Evolutionary conservation across 1,139 yeast species (phyloP).

Genomic region (Sugiyamaella japonica): DNA sequence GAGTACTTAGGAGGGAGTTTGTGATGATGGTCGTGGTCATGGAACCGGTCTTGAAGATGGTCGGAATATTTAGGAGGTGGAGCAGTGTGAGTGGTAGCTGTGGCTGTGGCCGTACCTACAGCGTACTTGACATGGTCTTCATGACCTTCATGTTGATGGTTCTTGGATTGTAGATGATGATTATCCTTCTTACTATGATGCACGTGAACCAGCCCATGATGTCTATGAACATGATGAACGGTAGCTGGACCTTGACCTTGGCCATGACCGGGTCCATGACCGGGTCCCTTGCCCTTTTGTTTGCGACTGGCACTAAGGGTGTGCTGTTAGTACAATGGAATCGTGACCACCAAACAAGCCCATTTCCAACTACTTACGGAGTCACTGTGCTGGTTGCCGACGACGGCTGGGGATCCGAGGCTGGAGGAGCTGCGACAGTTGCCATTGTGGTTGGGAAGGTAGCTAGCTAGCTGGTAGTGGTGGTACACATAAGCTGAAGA

Average conservation of each 20-base stretch:
- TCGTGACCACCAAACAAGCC: too few relatives aligned
- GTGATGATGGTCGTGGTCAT: constrained; percentile 3
- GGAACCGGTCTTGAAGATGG: constrained; percentile 3
- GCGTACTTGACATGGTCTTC: constrained; percentile 11
- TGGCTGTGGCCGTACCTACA: neutral
- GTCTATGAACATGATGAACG: constrained; percentile 12
- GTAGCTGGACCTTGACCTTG: neutral
- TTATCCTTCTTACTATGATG: constrained; percentile 20
- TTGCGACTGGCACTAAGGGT: constrained; percentile 1
- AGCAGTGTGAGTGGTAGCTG: neutral
- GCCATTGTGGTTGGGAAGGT: constrained; percentile 2
- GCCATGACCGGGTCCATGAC: neutral
- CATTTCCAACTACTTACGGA: constrained; percentile 7
- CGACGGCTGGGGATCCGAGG: constrained; percentile 10
- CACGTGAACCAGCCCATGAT: constrained; percentile 9
- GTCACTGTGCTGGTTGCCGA: constrained; percentile 4
- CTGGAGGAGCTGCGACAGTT: constrained; percentile 15
- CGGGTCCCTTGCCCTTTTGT: constrained; percentile 1
- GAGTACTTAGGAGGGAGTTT: constrained; percentile 3
- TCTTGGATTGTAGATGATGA: constrained; percentile 18
- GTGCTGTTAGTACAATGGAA: too few relatives aligned
- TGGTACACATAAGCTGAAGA: neutral
- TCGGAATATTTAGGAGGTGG: constrained; percentile 3
- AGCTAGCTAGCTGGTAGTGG: neutral
- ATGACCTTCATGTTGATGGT: constrained; percentile 20